Evolutionary conservation across 495 filamentous ascomycete genomes (phyloP).

Genomic region (Penicillium longicatenatum): DNA sequence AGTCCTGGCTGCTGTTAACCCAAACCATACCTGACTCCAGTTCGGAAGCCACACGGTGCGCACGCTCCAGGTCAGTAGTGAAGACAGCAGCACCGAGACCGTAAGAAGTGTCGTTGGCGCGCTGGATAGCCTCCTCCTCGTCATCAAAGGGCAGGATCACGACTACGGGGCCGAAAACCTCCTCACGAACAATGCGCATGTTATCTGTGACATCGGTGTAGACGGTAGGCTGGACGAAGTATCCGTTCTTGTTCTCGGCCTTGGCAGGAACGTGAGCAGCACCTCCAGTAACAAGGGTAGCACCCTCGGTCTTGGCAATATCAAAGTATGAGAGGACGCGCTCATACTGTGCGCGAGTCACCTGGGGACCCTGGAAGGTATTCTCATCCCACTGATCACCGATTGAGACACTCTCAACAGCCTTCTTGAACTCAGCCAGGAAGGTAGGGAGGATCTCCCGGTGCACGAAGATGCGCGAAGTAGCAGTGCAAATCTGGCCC

Average conservation of each 20-base stretch:
- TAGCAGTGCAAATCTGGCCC: constrained; percentile 89
- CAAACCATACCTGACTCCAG: constrained; percentile 96
- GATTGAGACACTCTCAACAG: constrained; percentile 63
- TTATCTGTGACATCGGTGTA: constrained; percentile 68
- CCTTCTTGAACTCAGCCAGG: constrained; percentile 66
- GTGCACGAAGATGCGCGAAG: constrained; percentile 80
- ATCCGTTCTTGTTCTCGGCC: constrained; percentile 52
- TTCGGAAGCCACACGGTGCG: constrained; percentile 77
- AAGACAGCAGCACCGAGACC: constrained; percentile 88
- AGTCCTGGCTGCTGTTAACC: constrained; percentile 84
- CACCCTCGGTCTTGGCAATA: constrained; percentile 77
- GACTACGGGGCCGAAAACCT: constrained; percentile 89
- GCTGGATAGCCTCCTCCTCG: constrained; percentile 78
- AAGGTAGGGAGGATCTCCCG: constrained; percentile 76
- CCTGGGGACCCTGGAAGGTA: constrained; percentile 86
- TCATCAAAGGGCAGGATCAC: constrained; percentile 77
- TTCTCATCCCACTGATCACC: constrained; percentile 75
- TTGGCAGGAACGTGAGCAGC: constrained; percentile 62
- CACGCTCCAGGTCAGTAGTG: constrained; percentile 73
- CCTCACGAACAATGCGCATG: constrained; percentile 70
- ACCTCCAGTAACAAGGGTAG: constrained; percentile 73
- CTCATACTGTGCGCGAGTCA: constrained; percentile 82
- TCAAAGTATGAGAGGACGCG: constrained; percentile 78
- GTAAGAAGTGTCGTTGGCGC: constrained; percentile 86
- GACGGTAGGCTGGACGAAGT: constrained; percentile 71